Conservation (phyloP, 768 basidiomycete genomes). For the Agaricus sinodeliciosus region DNA sequence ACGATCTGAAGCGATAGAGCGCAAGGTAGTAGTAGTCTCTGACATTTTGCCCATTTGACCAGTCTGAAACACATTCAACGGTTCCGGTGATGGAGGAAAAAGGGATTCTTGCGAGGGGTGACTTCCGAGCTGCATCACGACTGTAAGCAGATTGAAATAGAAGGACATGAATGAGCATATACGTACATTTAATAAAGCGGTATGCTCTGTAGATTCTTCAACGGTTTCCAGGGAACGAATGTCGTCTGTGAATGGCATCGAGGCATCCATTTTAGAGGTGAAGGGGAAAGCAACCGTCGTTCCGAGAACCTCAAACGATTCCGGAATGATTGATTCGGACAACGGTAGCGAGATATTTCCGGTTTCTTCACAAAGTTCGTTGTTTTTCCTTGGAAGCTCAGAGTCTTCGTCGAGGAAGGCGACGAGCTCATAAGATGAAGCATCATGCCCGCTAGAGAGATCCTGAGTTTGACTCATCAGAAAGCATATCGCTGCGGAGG, state of each 20-base stretch:
- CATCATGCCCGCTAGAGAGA: not conserved
- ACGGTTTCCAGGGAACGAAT: not conserved
- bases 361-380: constrained; percentile 5
- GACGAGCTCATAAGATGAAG: not conserved
- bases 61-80: not conserved
- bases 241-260: not conserved
- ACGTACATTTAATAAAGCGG: not conserved
- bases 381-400: not conserved
- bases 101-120: no score
- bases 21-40: not conserved
- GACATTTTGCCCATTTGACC: not conserved
- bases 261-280: not conserved
- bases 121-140: not conserved
- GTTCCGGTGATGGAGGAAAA: not conserved
- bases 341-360: constrained; percentile 20
- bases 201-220: not conserved
- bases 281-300: constrained; percentile 1
- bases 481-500: not conserved
- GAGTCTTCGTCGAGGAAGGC: no score
- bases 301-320: constrained; percentile 19
- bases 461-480: not conserved
- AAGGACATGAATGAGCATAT: not conserved
- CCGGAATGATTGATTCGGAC: constrained; percentile 20
- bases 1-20: not conserved
- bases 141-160: not conserved